Percentiles rank a stretch among this genome's conserved stretches.
phyloP scores from a whole-genome alignment of 1,139 yeast species.

The Yamadazyma diddensiae region DNA sequence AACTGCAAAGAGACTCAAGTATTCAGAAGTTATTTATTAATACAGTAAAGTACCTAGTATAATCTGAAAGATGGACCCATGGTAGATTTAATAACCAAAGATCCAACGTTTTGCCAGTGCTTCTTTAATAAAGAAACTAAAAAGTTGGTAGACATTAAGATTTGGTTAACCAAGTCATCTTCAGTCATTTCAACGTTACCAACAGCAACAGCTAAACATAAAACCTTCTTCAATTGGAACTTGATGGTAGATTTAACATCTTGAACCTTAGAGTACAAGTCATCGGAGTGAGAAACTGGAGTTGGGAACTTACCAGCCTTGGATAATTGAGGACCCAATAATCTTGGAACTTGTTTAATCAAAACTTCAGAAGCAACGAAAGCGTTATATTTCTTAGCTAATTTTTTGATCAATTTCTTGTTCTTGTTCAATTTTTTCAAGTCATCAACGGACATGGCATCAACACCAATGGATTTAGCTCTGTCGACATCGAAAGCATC shows the following conservation, averaged over 20 bases:
- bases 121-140: slow-evolving; percentile 99
- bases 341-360: slow-evolving; percentile 99
- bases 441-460: slow-evolving; percentile 99
- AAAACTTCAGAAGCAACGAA: slow-evolving; percentile 99
- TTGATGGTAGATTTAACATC: slow-evolving; percentile 99
- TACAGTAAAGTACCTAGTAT: slow-evolving; percentile 59
- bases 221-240: slow-evolving; percentile 99
- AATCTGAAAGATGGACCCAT: slow-evolving; percentile 99
- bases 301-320: slow-evolving; percentile 99
- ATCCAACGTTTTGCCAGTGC: slow-evolving; percentile 99
- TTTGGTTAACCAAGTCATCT: slow-evolving; percentile 94
- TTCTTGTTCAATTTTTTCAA: slow-evolving; percentile 99
- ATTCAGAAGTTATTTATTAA: background rate
- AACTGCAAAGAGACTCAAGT: no score
- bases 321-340: slow-evolving; percentile 99
- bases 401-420: slow-evolving; percentile 99
- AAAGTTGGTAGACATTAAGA: slow-evolving; percentile 99
- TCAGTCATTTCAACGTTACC: slow-evolving; percentile 99
- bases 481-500: slow-evolving; percentile 99
- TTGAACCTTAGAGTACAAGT: slow-evolving; percentile 90
- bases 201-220: slow-evolving; percentile 89
- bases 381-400: slow-evolving; percentile 99
- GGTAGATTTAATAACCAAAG: slow-evolving; percentile 97
- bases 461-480: slow-evolving; percentile 99
- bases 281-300: slow-evolving; percentile 99